Evolutionary conservation across 164 flowering plant genomes (phyloP).

Genomic region (Aristolochia californica): DNA sequence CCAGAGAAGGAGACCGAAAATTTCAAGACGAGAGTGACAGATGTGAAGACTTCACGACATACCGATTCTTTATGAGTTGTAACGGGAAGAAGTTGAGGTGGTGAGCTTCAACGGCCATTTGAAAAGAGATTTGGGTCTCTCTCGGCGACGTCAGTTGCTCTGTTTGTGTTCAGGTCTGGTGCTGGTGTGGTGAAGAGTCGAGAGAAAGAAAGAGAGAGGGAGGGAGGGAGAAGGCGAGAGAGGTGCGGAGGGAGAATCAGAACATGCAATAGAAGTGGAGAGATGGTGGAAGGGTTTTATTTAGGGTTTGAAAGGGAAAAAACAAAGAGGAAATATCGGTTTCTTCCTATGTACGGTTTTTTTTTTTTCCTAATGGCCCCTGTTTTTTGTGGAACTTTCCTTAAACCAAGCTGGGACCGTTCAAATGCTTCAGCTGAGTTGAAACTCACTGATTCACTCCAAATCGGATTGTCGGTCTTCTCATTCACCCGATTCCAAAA

Average conservation of each 20-base stretch:
- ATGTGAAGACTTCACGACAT: not conserved
- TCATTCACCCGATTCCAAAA: no score
- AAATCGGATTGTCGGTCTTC: no score
- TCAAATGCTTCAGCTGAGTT: no score
- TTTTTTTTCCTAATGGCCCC: not conserved
- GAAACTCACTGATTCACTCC: no score
- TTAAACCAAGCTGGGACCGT: no score
- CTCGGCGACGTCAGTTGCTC: no score
- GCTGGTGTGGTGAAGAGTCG: not conserved
- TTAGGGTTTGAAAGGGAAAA: conserved; percentile 8
- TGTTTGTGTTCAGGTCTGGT: not conserved
- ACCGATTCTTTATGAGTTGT: conserved; percentile 29
- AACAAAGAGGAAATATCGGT: conserved; percentile 1
- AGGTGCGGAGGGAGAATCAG: not conserved
- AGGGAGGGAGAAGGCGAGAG: not conserved
- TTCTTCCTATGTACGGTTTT: not conserved
- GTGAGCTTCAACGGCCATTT: conserved; percentile 59
- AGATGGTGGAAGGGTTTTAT: conserved; percentile 10
- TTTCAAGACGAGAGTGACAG: not conserved
- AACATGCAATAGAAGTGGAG: conserved; percentile 23
- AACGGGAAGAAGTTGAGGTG: conserved; percentile 31
- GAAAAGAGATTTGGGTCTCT: not conserved
- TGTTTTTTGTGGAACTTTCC: no score
- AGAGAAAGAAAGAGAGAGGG: not conserved
- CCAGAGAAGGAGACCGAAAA: not conserved